These are phyloP conservation scores for Amborella trichopoda DNA, from an alignment of 164 flowering plant genomes.

Conservation along the genomic window DNA sequence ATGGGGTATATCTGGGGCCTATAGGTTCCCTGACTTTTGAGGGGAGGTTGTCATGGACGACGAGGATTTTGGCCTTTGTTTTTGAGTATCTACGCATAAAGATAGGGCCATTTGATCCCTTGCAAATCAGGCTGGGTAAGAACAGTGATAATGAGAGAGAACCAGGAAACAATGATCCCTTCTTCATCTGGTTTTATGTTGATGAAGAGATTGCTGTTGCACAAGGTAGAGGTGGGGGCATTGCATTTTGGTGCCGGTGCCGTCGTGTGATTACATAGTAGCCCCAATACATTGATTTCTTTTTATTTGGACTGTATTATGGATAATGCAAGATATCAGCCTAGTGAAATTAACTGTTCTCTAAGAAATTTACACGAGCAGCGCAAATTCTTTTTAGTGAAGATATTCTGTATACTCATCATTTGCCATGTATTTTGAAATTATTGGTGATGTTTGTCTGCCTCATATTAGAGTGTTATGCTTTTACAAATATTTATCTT, in stretches of 20 bases:
- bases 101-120: slow-evolving; percentile 65
- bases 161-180: slow-evolving; percentile 78
- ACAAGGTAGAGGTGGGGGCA: slow-evolving; percentile 85
- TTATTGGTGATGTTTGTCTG: too few species aligned
- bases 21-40: slow-evolving; percentile 73
- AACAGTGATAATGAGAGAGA: slow-evolving; percentile 43
- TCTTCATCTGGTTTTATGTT: slow-evolving; percentile 85
- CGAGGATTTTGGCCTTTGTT: slow-evolving; percentile 65
- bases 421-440: too few species aligned
- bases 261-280: too few species aligned
- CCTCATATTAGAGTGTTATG: too few species aligned
- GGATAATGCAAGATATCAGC: too few species aligned
- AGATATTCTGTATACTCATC: too few species aligned
- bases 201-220: slow-evolving; percentile 96
- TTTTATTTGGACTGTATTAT: too few species aligned
- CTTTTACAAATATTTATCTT: too few species aligned
- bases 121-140: slow-evolving; percentile 51
- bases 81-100: slow-evolving; percentile 70
- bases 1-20: slow-evolving; percentile 84
- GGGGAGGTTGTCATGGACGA: slow-evolving; percentile 85
- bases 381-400: too few species aligned
- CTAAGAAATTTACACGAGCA: too few species aligned
- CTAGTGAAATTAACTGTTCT: too few species aligned
- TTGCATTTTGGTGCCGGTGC: slow-evolving; percentile 94
- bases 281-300: too few species aligned